Evolutionary conservation across 1,139 yeast species (phyloP).

Genomic region (Pichia norvegensis): DNA sequence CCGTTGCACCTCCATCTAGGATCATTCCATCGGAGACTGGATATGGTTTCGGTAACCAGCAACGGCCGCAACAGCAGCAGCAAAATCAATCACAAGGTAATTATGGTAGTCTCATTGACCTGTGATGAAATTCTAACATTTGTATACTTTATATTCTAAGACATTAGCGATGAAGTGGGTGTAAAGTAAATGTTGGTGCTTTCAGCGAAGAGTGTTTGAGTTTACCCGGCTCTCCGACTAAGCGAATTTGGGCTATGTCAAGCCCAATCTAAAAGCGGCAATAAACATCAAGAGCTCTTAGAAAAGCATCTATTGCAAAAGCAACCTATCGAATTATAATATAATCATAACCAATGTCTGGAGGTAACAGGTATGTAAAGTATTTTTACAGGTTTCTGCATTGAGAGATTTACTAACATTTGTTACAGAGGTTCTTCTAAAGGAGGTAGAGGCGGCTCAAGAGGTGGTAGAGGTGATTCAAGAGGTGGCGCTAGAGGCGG

Average conservation of each 20-base stretch:
- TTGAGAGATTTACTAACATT: not conserved
- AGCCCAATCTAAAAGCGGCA: no score
- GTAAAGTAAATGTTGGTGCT: no score
- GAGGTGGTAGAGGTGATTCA: conserved; percentile 9
- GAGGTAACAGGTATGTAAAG: conserved; percentile 4
- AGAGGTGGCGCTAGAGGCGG: conserved; percentile 12
- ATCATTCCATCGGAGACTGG: conserved; percentile 71
- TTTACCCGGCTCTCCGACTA: no score
- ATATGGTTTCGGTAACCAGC: conserved; percentile 79
- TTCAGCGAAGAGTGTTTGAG: no score
- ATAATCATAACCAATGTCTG: conserved; percentile 2
- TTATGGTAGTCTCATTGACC: conserved; percentile 32
- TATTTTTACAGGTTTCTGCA: no score
- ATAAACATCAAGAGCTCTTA: no score
- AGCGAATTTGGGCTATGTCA: no score
- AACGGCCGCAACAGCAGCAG: conserved; percentile 18
- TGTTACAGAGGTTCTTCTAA: conserved; percentile 8
- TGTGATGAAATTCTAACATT: conserved; percentile 18
- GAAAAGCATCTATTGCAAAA: no score
- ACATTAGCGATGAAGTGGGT: no score
- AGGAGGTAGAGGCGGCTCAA: conserved; percentile 4
- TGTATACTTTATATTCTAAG: not conserved
- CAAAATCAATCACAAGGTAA: conserved; percentile 24
- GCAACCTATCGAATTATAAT: no score
- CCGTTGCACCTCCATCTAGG: conserved; percentile 28